Evolutionary conservation across 257 asterid genomes (phyloP), one percentile per base, ranked within the genome.

Genomic region (Apocynum venetum): DNA sequence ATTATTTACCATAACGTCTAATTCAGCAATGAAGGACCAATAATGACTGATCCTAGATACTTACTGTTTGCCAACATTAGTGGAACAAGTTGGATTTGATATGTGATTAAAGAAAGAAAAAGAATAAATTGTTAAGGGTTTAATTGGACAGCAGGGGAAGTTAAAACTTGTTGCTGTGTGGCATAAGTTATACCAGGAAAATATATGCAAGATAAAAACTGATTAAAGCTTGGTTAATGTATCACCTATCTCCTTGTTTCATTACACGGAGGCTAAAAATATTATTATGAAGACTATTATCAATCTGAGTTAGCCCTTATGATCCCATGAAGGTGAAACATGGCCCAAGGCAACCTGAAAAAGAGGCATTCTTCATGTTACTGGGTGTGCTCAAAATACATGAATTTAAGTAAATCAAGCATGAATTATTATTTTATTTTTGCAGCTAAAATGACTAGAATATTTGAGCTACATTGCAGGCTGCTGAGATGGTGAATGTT

Each of bases 321-420:
- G 11, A 38, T 20, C 11, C 43, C 53, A 43, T 5, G 43, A 55
- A 71, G 40, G 49, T 44, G 11, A 71, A 36, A 57, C 64, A 71
- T 78, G 77, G 77, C 31, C 71, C 65, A 52, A 19, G 40, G 36
- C 15, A 71, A 71, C 36, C 81, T 78, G 81, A 77, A 71, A 56
- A 70, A 78, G 4, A 56, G 19, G 19, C 38, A 78, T 63, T 63
- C 20, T 63, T 40, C 69, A 9, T 36, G 46, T 63, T 63, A 31
- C 38, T 31, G 3, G 13, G 53, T 49, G 13, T 46, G 7, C 49
- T 46, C 49, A 46, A 2, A 46, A 49, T 10, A 49, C 0, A 10
- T 10, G 55, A 8, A 49, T 11, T 49, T 1, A 49, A 1, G 55
- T 49, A 49, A 49, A 49, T 10, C 55, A 49, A 8, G 55, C 6